These are phyloP conservation scores for Colletotrichum sp. DNA, from an alignment of 2,329 filamentous ascomycete species.

Conservation along the genomic window DNA sequence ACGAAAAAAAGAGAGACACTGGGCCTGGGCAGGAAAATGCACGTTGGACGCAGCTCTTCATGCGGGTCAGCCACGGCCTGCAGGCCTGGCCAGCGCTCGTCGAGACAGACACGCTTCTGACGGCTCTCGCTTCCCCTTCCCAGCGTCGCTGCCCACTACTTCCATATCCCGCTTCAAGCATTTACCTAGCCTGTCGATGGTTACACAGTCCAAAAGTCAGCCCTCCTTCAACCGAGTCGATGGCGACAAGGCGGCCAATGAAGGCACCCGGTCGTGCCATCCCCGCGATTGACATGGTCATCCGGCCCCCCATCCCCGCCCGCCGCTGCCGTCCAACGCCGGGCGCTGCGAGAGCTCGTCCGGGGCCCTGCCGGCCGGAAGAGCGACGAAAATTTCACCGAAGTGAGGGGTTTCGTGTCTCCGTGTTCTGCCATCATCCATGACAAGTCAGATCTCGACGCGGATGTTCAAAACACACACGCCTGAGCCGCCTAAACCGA, in stretches of 20 bases:
- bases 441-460: neutral
- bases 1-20: neutral
- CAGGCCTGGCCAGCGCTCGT: neutral
- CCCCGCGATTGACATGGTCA: neutral
- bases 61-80: neutral
- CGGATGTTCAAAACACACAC: neutral
- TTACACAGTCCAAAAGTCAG: neutral
- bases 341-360: neutral
- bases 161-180: neutral
- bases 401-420: neutral
- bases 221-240: neutral
- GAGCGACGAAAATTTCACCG: neutral
- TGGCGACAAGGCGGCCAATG: neutral
- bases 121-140: neutral
- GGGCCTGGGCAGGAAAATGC: neutral
- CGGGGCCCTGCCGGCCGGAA: neutral
- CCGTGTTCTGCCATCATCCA: neutral
- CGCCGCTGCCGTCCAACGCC: neutral
- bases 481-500: neutral
- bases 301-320: neutral
- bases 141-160: neutral
- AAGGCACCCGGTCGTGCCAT: neutral
- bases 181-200: neutral
- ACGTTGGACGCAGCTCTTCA: slow-evolving; percentile 7
- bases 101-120: neutral